Conservation (phyloP, 495 filamentous ascomycete species). For the Lepraria neglecta region DNA sequence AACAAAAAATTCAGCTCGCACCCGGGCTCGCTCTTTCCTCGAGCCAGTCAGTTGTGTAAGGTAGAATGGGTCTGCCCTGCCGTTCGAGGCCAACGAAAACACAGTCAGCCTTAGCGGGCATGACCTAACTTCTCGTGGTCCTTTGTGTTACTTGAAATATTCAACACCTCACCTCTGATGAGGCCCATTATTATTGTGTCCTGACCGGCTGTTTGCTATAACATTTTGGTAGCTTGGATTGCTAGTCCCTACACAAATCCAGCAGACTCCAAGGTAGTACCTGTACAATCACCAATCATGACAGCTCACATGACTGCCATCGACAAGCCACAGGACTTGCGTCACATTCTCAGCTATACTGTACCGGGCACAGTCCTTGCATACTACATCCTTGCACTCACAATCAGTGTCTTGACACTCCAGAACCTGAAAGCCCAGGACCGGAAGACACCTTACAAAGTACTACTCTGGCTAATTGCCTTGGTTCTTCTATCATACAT, state of each 20-base stretch:
- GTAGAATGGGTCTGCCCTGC: too few relatives aligned
- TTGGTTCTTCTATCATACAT: constrained; percentile 44
- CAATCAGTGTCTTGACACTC: constrained; percentile 49
- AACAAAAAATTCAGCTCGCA: neutral
- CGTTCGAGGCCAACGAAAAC: too few relatives aligned
- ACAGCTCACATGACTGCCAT: neutral
- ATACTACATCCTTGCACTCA: constrained; percentile 49
- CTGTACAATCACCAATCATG: neutral
- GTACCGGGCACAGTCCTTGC: constrained; percentile 49
- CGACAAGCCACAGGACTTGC: constrained; percentile 2
- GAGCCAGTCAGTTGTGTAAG: neutral
- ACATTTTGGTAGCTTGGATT: neutral
- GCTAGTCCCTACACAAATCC: neutral
- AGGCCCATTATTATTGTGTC: too few relatives aligned
- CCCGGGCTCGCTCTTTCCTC: neutral
- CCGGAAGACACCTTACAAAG: constrained; percentile 37
- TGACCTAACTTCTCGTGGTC: too few relatives aligned
- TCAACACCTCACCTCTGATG: too few relatives aligned
- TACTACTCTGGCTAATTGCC: constrained; percentile 44
- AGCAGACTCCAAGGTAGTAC: neutral
- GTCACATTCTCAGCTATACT: constrained; percentile 42
- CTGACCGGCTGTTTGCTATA: too few relatives aligned
- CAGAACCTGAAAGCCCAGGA: constrained; percentile 40
- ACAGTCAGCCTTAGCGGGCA: too few relatives aligned
- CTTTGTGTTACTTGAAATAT: too few relatives aligned